Conservation (phyloP, 106 monocot species). For the Triglochin maritima region DNA sequence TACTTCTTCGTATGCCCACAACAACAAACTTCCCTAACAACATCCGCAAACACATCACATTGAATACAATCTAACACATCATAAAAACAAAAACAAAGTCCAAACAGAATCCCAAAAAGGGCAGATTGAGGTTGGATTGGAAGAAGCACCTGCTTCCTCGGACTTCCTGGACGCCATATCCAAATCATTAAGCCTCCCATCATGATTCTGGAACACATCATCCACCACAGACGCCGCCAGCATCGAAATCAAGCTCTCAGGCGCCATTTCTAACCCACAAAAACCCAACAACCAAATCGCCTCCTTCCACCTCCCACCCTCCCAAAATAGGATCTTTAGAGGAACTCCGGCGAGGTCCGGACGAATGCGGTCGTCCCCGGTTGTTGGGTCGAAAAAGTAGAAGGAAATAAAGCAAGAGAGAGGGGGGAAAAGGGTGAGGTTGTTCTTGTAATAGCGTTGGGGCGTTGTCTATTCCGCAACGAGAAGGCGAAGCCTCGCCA, state of each 20-base stretch:
- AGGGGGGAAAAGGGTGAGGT: background rate
- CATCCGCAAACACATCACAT: background rate
- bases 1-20: background rate
- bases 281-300: conserved; percentile 1
- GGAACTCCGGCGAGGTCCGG: background rate
- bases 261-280: background rate
- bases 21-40: background rate
- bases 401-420: background rate
- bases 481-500: background rate
- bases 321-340: background rate
- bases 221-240: conserved; percentile 67
- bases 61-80: background rate
- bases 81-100: background rate
- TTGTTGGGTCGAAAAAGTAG: background rate
- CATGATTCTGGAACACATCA: conserved; percentile 53
- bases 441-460: background rate
- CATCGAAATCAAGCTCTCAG: conserved; percentile 37
- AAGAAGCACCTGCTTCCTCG: conserved; percentile 48
- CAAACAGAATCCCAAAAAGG: background rate
- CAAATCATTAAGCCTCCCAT: conserved; percentile 32
- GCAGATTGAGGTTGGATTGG: background rate
- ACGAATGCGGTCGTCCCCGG: background rate
- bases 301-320: background rate
- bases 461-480: background rate
- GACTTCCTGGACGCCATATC: conserved; percentile 58